phyloP scores from a whole-genome alignment of 2,329 filamentous ascomycete species.

The Thermochaetoides dissita region DNA sequence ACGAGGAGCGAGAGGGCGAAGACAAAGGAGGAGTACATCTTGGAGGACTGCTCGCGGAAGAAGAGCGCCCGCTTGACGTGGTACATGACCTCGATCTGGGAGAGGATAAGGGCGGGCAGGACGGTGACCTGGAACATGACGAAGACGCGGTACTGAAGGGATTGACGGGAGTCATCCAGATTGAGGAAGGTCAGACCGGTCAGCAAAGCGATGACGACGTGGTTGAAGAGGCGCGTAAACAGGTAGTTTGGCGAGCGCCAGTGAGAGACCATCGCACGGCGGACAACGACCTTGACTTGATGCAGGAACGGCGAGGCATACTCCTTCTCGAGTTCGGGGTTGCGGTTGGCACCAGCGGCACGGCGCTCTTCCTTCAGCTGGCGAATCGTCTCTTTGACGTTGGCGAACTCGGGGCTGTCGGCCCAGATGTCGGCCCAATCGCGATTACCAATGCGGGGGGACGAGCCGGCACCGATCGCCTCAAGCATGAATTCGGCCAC shows the following conservation, averaged over 20 bases:
- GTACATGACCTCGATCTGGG: constrained; percentile 74
- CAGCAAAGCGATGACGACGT: constrained; percentile 62
- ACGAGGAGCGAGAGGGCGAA: constrained; percentile 68
- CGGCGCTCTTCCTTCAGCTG: constrained; percentile 50
- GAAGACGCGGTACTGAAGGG: constrained; percentile 75
- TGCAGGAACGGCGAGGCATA: constrained; percentile 69
- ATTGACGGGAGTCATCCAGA: constrained; percentile 59
- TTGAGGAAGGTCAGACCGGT: constrained; percentile 69
- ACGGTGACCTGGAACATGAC: constrained; percentile 84
- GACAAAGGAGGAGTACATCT: constrained; percentile 71
- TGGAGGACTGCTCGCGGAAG: constrained; percentile 73
- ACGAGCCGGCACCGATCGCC: constrained; percentile 62
- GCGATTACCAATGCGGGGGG: constrained; percentile 55
- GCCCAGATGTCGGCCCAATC: constrained; percentile 75
- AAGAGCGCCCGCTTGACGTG: constrained; percentile 67
- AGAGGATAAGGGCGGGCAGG: constrained; percentile 67
- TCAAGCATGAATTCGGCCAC: constrained; percentile 74
- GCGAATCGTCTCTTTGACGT: constrained; percentile 51
- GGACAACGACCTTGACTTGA: constrained; percentile 63
- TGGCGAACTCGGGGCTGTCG: constrained; percentile 55
- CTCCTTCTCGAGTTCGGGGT: constrained; percentile 52
- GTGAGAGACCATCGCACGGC: constrained; percentile 61
- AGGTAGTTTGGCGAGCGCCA: constrained; percentile 83
- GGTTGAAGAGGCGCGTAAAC: constrained; percentile 76
- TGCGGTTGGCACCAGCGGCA: constrained; percentile 23